phyloP scores from a whole-genome alignment of 2,329 filamentous ascomycete genomes.

The Paradendryphiella salina region DNA sequence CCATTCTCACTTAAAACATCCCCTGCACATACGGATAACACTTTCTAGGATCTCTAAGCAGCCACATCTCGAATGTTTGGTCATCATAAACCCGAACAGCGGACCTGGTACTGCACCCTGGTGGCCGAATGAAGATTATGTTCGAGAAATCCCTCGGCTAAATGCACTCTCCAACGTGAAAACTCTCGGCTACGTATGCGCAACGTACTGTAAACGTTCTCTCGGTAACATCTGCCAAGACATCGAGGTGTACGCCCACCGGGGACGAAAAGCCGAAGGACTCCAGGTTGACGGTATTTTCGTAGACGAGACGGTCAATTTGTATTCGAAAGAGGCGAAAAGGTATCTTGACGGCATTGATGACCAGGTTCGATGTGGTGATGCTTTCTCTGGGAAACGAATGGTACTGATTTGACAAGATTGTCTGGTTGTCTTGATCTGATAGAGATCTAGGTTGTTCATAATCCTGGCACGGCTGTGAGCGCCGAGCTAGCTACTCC shows the following conservation, averaged over 20 bases:
- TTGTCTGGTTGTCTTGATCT: not conserved
- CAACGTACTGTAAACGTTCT: conserved; percentile 50
- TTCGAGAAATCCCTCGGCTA: conserved; percentile 49
- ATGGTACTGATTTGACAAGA: conserved; percentile 12
- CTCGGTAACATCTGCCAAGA: conserved; percentile 51
- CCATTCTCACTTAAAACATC: not conserved
- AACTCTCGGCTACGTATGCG: conserved; percentile 56
- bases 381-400: conserved; percentile 11
- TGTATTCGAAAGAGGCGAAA: conserved; percentile 21
- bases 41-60: conserved; percentile 27
- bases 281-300: conserved; percentile 55
- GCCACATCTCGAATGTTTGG: conserved; percentile 53
- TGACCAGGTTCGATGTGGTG: conserved; percentile 11
- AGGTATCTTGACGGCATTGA: conserved; percentile 29
- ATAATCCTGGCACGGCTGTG: conserved; percentile 38
- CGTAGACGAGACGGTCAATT: conserved; percentile 55
- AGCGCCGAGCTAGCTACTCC: conserved; percentile 24
- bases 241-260: conserved; percentile 52
- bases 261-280: conserved; percentile 38
- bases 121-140: conserved; percentile 54
- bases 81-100: conserved; percentile 55
- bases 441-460: conserved; percentile 26
- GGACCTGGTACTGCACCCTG: conserved; percentile 52
- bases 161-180: conserved; percentile 52
- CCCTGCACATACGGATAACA: not conserved